Base-by-base conservation (phyloP, 352 stramenopile genomes). In the Globisporangium alternatum region DNA sequence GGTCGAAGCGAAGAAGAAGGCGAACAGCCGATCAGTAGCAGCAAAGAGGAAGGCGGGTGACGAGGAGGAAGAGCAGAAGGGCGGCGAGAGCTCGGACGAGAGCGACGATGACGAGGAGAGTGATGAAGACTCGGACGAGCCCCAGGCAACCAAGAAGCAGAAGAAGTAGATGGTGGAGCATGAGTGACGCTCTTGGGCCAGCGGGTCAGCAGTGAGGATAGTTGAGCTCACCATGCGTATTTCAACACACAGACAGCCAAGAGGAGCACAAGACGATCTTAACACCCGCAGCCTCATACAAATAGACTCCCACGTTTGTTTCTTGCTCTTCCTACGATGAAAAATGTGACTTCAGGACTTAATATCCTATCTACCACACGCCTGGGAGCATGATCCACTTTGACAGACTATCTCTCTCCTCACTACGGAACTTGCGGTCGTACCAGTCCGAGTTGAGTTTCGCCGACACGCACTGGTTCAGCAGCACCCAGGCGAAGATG, bases 401-500 rank as follows among this genome's bases (percentile, higher is more conserved):
- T 7, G 77, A 70, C 21, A 84, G 39, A 17, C 72, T 51, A 0
- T 35, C 35, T 5, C 70, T 37, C 25, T 62, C 41, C 44, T 56
- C 60, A 4, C 75, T 75, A 35, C 81, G 78, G 61, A 93, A 89
- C 64, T 90, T 90, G 41, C 61, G 41, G 8, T 80, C 62, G 52
- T 88, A 69, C 81, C 81, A 90, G 19, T 85, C 71, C 10, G 75
- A 83, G 48, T 56, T 79, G 61, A 81, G 78, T 28, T 77, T 60
- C 0, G 83, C 80, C 17, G 82, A 81, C 12, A 88, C 71, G 39
- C 74, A 66, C 33, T 93, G 81, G 60, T 93, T 93, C n/a, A 75
- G 49, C 33, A 80, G 22, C 19, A 92, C 83, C 83, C 83, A 92
- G 0, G 62, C 45, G 33, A 74, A 76, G 19, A 87, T 57, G 33